Percentiles rank a stretch among this genome's conserved stretches.
These are phyloP conservation scores for Phytophthora litchii DNA, from an alignment of 352 stramenopile species.

Conservation along the genomic window DNA sequence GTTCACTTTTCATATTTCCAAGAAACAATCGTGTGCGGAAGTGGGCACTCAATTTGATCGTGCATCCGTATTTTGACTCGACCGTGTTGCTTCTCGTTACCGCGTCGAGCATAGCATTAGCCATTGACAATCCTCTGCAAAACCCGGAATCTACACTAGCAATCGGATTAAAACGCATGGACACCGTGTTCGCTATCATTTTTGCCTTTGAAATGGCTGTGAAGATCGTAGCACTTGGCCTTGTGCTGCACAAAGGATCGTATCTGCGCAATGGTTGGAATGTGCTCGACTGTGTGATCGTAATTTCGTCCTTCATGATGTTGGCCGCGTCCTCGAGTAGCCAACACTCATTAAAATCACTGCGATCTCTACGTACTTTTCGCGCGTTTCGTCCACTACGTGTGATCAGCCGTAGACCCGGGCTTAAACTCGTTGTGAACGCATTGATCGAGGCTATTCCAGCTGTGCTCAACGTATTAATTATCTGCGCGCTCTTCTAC, in stretches of 20 bases:
- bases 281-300: constrained; percentile 87
- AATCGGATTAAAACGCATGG: constrained; percentile 52
- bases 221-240: constrained; percentile 86
- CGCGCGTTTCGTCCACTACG: constrained; percentile 89
- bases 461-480: constrained; percentile 83
- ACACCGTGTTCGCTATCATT: constrained; percentile 75
- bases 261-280: constrained; percentile 92
- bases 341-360: constrained; percentile 56
- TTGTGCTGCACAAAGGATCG: constrained; percentile 66
- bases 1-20: constrained; percentile 59
- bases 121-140: constrained; percentile 83
- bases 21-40: constrained; percentile 41
- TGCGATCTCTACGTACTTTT: constrained; percentile 83
- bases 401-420: constrained; percentile 86
- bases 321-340: constrained; percentile 45
- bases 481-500: constrained; percentile 92
- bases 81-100: constrained; percentile 79
- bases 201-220: constrained; percentile 88
- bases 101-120: constrained; percentile 78
- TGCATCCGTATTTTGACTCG: constrained; percentile 80
- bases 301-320: constrained; percentile 78
- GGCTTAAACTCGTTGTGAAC: constrained; percentile 91
- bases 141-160: constrained; percentile 52
- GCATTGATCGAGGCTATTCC: constrained; percentile 88
- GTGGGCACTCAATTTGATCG: constrained; percentile 52